A percentile compares a stretch with the other conserved stretches of the same genome.
These are phyloP conservation scores for Aquilaria sinensis DNA, from an alignment of 345 rosid species.

Conservation along the genomic window DNA sequence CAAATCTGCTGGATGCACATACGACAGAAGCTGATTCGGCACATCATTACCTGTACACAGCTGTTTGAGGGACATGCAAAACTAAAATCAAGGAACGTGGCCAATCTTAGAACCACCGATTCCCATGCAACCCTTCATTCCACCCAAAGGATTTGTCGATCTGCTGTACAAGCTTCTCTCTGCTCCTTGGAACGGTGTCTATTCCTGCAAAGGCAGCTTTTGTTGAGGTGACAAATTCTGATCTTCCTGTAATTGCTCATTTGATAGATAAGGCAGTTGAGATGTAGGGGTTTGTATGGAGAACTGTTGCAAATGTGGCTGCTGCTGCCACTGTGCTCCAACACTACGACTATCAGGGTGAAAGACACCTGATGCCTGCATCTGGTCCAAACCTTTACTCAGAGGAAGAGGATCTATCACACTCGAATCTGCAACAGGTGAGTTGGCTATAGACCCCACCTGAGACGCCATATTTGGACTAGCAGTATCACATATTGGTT, in stretches of 20 bases:
- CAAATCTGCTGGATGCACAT: no score
- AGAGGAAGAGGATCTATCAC: conserved; percentile 42
- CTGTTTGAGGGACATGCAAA: conserved; percentile 50
- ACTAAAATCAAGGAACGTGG: conserved; percentile 37
- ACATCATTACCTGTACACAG: conserved; percentile 64
- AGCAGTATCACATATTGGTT: conserved; percentile 37
- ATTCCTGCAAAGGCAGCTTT: conserved; percentile 33
- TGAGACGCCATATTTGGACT: conserved; percentile 35
- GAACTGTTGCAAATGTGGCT: conserved; percentile 37
- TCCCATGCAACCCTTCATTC: conserved; percentile 46
- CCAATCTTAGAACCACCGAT: conserved; percentile 37
- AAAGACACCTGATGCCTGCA: conserved; percentile 54
- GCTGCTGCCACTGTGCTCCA: conserved; percentile 45
- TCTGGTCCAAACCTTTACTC: conserved; percentile 49
- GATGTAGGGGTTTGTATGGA: conserved; percentile 29
- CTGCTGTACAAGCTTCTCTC: conserved; percentile 53
- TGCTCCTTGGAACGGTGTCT: conserved; percentile 50
- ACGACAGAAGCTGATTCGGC: no score
- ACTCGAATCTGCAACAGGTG: conserved; percentile 33
- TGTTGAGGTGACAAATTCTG: conserved; percentile 27
- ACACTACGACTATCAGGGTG: conserved; percentile 35
- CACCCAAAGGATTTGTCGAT: conserved; percentile 50
- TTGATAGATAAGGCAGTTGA: conserved; percentile 44
- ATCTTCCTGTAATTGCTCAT: conserved; percentile 38
- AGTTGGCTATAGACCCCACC: conserved; percentile 36